Evolutionary conservation across 169 alveolate species (phyloP).

Genomic region (Plasmodium fragile): DNA sequence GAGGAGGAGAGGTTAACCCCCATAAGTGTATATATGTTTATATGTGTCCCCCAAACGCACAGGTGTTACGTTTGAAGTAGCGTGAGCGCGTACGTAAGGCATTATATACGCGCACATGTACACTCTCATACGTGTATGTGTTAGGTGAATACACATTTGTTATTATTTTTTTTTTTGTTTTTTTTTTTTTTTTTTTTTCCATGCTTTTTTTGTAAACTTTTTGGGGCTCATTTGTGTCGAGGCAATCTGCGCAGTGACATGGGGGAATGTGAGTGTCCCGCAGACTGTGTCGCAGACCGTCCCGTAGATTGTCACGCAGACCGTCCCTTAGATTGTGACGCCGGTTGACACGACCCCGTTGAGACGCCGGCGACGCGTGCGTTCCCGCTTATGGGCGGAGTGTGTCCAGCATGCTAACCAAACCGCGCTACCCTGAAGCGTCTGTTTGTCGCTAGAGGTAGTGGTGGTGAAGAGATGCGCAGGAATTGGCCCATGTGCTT

Average conservation of each 20-base stretch:
- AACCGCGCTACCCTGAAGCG: not conserved
- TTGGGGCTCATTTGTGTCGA: not conserved
- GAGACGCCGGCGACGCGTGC: not conserved
- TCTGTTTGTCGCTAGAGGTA: not conserved
- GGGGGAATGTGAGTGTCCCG: not conserved
- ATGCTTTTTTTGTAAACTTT: not conserved
- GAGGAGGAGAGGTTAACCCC: not conserved
- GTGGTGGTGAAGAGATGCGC: not conserved
- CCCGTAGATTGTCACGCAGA: not conserved
- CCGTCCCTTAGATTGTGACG: not conserved
- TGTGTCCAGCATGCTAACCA: not conserved
- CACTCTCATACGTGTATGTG: not conserved
- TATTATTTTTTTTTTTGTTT: not conserved
- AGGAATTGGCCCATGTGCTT: not conserved
- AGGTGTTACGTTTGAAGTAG: not conserved
- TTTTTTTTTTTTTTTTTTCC: not conserved
- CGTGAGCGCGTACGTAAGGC: not conserved
- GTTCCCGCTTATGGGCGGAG: not conserved
- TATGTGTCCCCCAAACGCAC: not conserved
- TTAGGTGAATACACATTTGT: not conserved
- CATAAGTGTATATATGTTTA: not conserved
- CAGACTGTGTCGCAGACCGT: not conserved
- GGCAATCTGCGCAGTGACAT: not conserved
- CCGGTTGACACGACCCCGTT: too few species aligned
- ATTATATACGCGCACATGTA: not conserved